Evolutionary conservation across 2,329 filamentous ascomycete species (phyloP).

Genomic region (Dendrostoma leiphaemia): DNA sequence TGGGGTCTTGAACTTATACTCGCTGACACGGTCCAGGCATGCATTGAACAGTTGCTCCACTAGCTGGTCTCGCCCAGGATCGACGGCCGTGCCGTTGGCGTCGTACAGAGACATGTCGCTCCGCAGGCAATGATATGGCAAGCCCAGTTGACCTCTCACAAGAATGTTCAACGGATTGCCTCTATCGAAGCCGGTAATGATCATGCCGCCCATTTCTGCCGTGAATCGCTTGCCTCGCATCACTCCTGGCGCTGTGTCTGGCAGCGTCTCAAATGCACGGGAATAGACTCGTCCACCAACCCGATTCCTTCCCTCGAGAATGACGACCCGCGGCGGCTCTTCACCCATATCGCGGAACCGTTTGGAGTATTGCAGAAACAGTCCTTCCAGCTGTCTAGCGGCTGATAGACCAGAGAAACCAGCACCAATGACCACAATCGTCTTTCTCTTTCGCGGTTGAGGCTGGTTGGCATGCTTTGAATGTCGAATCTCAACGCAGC

Average conservation of each 20-base stretch:
- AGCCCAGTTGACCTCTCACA: slow-evolving; percentile 82
- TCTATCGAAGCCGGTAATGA: slow-evolving; percentile 93
- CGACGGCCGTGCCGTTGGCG: slow-evolving; percentile 72
- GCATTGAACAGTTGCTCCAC: slow-evolving; percentile 95
- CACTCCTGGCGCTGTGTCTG: slow-evolving; percentile 21
- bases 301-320: slow-evolving; percentile 83
- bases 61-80: slow-evolving; percentile 73
- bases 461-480: slow-evolving; percentile 37
- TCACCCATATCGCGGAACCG: slow-evolving; percentile 64
- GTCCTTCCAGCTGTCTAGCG: slow-evolving; percentile 83
- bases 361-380: slow-evolving; percentile 77
- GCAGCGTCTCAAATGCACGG: slow-evolving; percentile 61
- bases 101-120: slow-evolving; percentile 89
- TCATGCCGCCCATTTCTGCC: slow-evolving; percentile 96
- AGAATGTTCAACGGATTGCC: slow-evolving; percentile 93
- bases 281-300: slow-evolving; percentile 95
- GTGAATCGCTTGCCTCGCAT: slow-evolving; percentile 65
- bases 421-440: slow-evolving; percentile 83
- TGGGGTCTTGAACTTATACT: slow-evolving; percentile 78
- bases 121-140: slow-evolving; percentile 80
- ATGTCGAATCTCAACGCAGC: slow-evolving; percentile 72
- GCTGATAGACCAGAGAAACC: slow-evolving; percentile 93
- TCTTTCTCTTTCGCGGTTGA: slow-evolving; percentile 55
- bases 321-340: slow-evolving; percentile 68
- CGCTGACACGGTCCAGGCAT: slow-evolving; percentile 85